These are phyloP conservation scores for Lentinula edodes DNA, from an alignment of 768 basidiomycete species.

Conservation along the genomic window DNA sequence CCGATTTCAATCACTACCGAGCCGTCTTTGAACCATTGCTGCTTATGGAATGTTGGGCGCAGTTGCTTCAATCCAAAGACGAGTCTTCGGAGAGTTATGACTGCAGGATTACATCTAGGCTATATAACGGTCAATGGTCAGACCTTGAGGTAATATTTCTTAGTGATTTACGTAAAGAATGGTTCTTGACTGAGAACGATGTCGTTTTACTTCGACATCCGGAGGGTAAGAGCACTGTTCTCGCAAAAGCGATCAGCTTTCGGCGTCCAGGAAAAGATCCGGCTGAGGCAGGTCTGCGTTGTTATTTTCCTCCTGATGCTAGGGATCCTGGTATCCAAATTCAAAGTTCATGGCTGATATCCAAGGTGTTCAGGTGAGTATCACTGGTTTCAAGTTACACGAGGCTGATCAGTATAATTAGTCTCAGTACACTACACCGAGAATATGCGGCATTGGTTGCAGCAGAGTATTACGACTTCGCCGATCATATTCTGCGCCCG, in stretches of 20 bases:
- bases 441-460: constrained; percentile 87
- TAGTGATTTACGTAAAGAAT: constrained; percentile 58
- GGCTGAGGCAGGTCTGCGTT: constrained; percentile 56
- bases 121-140: constrained; percentile 75
- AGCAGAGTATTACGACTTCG: constrained; percentile 78
- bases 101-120: constrained; percentile 62
- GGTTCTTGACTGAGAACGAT: constrained; percentile 78
- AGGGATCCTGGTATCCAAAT: constrained; percentile 59
- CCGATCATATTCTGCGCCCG: constrained; percentile 64
- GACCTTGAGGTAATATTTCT: constrained; percentile 69
- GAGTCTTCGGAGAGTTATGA: constrained; percentile 47
- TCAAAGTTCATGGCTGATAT: constrained; percentile 64
- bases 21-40: constrained; percentile 80
- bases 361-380: constrained; percentile 77
- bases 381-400: not conserved
- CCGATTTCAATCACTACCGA: constrained; percentile 60
- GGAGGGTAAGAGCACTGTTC: constrained; percentile 43
- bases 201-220: constrained; percentile 72
- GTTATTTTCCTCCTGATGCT: constrained; percentile 31
- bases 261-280: constrained; percentile 29
- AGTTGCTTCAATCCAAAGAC: constrained; percentile 74
- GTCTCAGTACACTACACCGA: constrained; percentile 85
- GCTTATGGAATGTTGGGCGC: constrained; percentile 87
- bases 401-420: constrained; percentile 24
- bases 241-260: constrained; percentile 58